Evolutionary conservation across 768 basidiomycete genomes (phyloP).

Genomic region (Trichaptum fuscoviolaceum): DNA sequence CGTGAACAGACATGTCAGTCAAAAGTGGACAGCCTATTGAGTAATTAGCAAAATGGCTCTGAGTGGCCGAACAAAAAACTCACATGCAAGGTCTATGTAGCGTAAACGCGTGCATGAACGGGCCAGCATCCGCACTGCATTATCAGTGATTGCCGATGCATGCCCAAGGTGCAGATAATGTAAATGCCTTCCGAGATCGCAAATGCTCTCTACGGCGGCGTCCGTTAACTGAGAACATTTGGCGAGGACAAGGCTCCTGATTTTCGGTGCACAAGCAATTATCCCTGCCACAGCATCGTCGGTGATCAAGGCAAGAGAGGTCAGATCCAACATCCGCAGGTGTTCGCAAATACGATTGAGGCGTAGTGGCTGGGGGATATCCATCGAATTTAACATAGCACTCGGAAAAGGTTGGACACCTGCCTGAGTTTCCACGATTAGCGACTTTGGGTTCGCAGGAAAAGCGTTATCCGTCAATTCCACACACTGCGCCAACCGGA

Average conservation of each 20-base stretch:
- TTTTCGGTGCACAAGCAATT: constrained; percentile 72
- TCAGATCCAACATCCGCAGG: constrained; percentile 89
- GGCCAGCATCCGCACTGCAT: constrained; percentile 77
- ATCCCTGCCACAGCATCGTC: constrained; percentile 75
- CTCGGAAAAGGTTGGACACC: constrained; percentile 30
- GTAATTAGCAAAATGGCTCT: constrained; percentile 2
- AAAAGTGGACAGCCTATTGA: constrained; percentile 71
- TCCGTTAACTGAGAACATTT: constrained; percentile 82
- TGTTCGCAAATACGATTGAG: constrained; percentile 68
- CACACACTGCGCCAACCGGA: constrained; percentile 76
- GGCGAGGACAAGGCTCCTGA: constrained; percentile 81
- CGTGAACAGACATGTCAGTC: constrained; percentile 92
- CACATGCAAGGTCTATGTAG: constrained; percentile 96
- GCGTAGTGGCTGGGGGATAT: constrained; percentile 54
- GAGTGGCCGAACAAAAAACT: constrained; percentile 26
- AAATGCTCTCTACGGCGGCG: constrained; percentile 75
- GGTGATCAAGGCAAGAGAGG: constrained; percentile 74
- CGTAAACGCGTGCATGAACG: constrained; percentile 83
- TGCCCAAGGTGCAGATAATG: constrained; percentile 97
- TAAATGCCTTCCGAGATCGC: constrained; percentile 82
- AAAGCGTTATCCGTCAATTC: constrained; percentile 82
- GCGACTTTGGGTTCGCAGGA: constrained; percentile 56
- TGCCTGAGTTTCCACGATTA: constrained; percentile 38
- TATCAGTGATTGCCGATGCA: constrained; percentile 84
- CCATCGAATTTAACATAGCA: constrained; percentile 32